Conservation (phyloP, 495 filamentous ascomycete genomes). For the Hypoxylon fuscum region DNA sequence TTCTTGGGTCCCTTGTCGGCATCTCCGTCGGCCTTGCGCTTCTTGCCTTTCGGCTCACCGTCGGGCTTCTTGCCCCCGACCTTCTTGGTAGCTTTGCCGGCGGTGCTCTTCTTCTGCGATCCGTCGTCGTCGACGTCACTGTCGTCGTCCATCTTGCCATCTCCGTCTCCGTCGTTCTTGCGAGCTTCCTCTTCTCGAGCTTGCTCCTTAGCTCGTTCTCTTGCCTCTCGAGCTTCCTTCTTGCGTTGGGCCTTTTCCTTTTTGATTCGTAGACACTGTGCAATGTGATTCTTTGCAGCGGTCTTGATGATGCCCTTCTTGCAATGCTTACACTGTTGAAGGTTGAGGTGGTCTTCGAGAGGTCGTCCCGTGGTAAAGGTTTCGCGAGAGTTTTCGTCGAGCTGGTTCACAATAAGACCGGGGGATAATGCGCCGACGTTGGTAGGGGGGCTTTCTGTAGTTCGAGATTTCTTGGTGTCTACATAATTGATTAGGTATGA, state of each 20-base stretch:
- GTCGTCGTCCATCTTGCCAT: constrained; percentile 76
- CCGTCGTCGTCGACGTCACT: constrained; percentile 79
- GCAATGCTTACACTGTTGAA: constrained; percentile 82
- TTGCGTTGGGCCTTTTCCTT: constrained; percentile 78
- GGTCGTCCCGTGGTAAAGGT: constrained; percentile 80
- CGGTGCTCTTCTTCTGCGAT: constrained; percentile 50
- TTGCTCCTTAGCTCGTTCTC: constrained; percentile 69
- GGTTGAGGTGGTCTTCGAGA: constrained; percentile 71
- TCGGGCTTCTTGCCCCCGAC: constrained; percentile 73
- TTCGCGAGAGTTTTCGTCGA: constrained; percentile 72
- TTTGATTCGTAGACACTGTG: constrained; percentile 76
- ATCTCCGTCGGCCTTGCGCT: constrained; percentile 88
- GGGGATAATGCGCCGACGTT: constrained; percentile 56
- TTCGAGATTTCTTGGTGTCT: constrained; percentile 59
- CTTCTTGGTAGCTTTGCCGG: constrained; percentile 74
- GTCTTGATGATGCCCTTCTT: constrained; percentile 75
- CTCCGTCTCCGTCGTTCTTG: constrained; percentile 67
- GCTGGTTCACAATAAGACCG: constrained; percentile 71
- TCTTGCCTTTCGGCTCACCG: constrained; percentile 81
- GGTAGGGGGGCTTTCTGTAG: constrained; percentile 52
- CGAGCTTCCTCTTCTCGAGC: constrained; percentile 64
- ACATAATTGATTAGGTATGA: constrained; percentile 2
- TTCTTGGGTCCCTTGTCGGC: constrained; percentile 75
- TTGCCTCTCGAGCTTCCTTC: constrained; percentile 79
- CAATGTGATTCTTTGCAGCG: constrained; percentile 70